Evolutionary conservation across 1,284 basidiomycete species (phyloP).

Genomic region (Ceratobasidium sp.): DNA sequence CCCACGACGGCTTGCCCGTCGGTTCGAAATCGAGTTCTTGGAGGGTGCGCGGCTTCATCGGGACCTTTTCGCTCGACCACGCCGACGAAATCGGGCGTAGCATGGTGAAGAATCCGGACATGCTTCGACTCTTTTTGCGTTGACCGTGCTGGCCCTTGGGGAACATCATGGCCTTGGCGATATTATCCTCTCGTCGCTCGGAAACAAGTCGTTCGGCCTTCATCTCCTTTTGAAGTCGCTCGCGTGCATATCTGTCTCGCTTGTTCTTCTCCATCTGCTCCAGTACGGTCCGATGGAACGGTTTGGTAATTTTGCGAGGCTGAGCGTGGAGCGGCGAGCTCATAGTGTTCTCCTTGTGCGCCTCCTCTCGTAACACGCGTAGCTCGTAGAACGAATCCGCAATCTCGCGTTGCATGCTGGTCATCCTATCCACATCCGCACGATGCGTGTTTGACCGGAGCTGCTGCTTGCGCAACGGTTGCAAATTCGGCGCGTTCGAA

Average conservation of each 20-base stretch:
- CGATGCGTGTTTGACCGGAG: constrained; percentile 60
- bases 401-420: constrained; percentile 78
- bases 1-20: constrained; percentile 76
- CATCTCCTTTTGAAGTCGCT: constrained; percentile 79
- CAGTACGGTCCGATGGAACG: constrained; percentile 73
- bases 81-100: constrained; percentile 81
- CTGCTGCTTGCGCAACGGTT: constrained; percentile 58
- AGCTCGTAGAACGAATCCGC: constrained; percentile 72
- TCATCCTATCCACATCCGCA: constrained; percentile 78
- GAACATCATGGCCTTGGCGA: constrained; percentile 78
- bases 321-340: constrained; percentile 61
- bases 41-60: constrained; percentile 67
- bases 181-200: constrained; percentile 78
- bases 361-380: constrained; percentile 79
- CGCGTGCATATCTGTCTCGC: constrained; percentile 75
- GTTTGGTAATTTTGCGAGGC: constrained; percentile 68
- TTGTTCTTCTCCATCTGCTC: constrained; percentile 83
- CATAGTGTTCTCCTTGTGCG: constrained; percentile 70
- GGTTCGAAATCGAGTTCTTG: constrained; percentile 80
- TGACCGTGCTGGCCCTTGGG: constrained; percentile 75
- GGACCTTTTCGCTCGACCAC: constrained; percentile 42
- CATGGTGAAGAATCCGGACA: constrained; percentile 79
- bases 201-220: constrained; percentile 75
- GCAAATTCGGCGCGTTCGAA: constrained; percentile 64
- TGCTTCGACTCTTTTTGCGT: constrained; percentile 80